Conservation (phyloP, 352 stramenopile species). For the Blastocystis hominis region DNA sequence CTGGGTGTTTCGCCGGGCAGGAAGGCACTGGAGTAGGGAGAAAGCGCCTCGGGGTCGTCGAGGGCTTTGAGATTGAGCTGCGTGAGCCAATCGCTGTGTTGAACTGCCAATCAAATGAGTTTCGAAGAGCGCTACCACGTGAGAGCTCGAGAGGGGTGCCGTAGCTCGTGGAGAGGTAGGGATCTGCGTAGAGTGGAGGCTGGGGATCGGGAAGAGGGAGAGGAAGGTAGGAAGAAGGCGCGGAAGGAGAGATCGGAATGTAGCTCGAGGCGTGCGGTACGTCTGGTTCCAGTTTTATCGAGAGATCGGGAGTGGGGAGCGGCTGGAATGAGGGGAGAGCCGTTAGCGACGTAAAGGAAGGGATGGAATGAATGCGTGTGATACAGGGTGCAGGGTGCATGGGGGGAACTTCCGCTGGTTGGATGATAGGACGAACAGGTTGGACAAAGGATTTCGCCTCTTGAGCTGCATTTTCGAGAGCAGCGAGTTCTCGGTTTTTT, state of each 20-base stretch:
- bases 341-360: no score
- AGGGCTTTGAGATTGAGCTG: slow-evolving; percentile 44
- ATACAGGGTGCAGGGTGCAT: no score
- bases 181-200: not conserved
- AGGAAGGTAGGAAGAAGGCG: not conserved
- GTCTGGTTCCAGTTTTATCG: not conserved
- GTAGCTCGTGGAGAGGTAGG: not conserved
- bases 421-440: no score
- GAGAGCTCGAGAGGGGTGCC: not conserved
- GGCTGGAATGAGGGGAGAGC: not conserved
- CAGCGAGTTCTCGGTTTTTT: slow-evolving; percentile 10
- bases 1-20: not conserved
- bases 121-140: not conserved
- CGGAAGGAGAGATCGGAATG: not conserved
- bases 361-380: no score
- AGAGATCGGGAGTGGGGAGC: not conserved
- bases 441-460: no score
- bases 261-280: not conserved
- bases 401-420: no score
- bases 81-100: slow-evolving; percentile 48
- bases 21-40: not conserved
- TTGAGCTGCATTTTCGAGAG: not conserved
- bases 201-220: not conserved
- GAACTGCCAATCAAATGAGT: not conserved
- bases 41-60: not conserved